Evolutionary conservation across 2,329 filamentous ascomycete species (phyloP), one percentile per base, ranked within the genome.

Genomic region (Phaeoacremonium minimum): DNA sequence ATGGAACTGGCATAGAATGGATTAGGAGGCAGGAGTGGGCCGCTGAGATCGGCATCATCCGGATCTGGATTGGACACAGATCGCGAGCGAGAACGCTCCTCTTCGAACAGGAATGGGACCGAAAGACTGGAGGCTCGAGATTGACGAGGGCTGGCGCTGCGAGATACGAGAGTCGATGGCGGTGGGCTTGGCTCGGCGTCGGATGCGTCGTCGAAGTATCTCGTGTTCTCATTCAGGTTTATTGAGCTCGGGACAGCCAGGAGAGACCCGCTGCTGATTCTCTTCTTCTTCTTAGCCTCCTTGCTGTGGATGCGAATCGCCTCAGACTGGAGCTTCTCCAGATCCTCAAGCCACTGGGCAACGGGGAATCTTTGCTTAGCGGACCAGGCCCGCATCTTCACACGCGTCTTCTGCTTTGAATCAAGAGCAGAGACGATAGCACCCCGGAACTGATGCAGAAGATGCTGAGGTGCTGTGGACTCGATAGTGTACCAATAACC

Each of bases 401-500:
- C 73, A 37, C 80, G 64, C 17, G 71, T 71, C 22, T 75, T 64
- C 12, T 59, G 58, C 45, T 74, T 75, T 2, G 77, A 80, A 36
- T 65, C 71, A 36, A 84, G 54, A 2, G 80, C 80, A 35, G 69
- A 69, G n/a, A 74, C 61, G 43, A 84, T 83, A 11, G 80, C 76
- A 44, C 69, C 66, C 53, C 76, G 79, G 63, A 84, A 83, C 51
- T 84, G 80, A 31, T 75, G 71, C 36, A 83, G 63, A 30, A 83
- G 58, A 59, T 84, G 80, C 30, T 69, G 69, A 1, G 78, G 80
- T 2, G 75, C 75, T 6, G 71, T 78, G 1, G 77, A 81, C 52
- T 84, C 80, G 38, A 84, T 75, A 0, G 79, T 83, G 53, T 76
- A 84, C 80, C 80, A 84, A 73, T 79, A 83, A 16, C 80, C 80